Evolutionary conservation across 2,329 filamentous ascomycete genomes (phyloP), one percentile per base, ranked within the genome.

Genomic region (Stylonectria norvegica): DNA sequence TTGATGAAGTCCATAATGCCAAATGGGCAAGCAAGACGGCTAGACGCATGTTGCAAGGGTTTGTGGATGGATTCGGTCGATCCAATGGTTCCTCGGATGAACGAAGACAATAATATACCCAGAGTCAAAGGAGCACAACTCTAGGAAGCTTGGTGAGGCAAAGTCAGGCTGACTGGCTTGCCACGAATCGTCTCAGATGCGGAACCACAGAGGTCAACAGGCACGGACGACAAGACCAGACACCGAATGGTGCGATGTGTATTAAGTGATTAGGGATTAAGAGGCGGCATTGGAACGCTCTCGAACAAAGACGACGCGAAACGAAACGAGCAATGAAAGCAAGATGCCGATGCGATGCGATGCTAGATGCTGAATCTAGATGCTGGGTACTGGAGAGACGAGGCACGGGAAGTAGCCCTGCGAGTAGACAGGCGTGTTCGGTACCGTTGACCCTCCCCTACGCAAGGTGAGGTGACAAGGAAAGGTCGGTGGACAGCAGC

Each of bases 1-100:
- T 64, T 35, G 65, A 59, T 27, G 68, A 62, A 39, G 67, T 62
- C 63, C 69, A 76, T 56, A 78, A 55, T 50, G 71, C 66, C 56
- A 79, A 57, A 54, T 70, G 70, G 43, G 71, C 53, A 30, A 76
- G 50, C 43, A 67, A 36, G 30, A 58, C 46, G 38, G 56, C 49
- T 35, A 64, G 54, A 48, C 64, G 65, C 73, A 76, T 76, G 45
- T 49, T 63, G 61, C 25, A 47, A 36, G 32, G 38, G 11, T 27
- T 33, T 30, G 19, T 37, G 40, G 25, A n/a, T n/a, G n/a, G 6
- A 33, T 40, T 23, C 42, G 36, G 33, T 45, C 33, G 41, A 34
- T 33, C 22, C 27, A 38, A 17, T 30, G 18, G 27, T 19, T 44
- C 35, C 32, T 42, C 22, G 9, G 28, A n/a, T n/a, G n/a, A n/a